Percentiles rank a stretch among this genome's conserved stretches.
Evolutionary conservation across 2,329 filamentous ascomycete species (phyloP).

Genomic region (Xylariales sp.): DNA sequence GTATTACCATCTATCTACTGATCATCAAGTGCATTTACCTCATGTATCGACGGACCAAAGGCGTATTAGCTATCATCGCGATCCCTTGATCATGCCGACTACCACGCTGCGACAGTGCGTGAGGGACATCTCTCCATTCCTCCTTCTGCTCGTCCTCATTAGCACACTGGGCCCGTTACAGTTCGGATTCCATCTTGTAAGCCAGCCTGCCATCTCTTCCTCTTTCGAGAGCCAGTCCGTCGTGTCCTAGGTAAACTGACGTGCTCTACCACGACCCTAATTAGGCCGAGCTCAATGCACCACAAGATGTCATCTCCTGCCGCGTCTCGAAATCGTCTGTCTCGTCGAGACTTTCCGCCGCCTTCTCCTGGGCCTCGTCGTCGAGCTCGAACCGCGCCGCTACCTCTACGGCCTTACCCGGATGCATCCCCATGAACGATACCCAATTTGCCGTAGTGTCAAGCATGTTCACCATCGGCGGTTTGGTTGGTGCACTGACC

Average conservation of each 20-base stretch:
- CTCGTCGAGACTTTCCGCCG: slow-evolving; percentile 48
- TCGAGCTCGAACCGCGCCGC: slow-evolving; percentile 45
- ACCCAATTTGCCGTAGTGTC: slow-evolving; percentile 86
- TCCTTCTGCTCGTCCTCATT: slow-evolving; percentile 79
- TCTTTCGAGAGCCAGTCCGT: background rate
- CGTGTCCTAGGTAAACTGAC: slow-evolving; percentile 34
- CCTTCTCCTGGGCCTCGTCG: slow-evolving; percentile 45
- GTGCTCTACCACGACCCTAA: slow-evolving; percentile 1
- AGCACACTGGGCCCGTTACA: slow-evolving; percentile 89
- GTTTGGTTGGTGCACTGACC: slow-evolving; percentile 82
- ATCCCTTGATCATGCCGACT: slow-evolving; percentile 39
- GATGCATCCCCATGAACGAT: slow-evolving; percentile 90
- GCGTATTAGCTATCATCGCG: background rate
- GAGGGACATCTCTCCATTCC: slow-evolving; percentile 75
- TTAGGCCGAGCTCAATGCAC: slow-evolving; percentile 93
- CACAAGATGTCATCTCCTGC: slow-evolving; percentile 93
- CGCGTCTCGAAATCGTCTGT: slow-evolving; percentile 65
- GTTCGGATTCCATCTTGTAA: slow-evolving; percentile 92
- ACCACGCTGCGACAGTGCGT: slow-evolving; percentile 49
- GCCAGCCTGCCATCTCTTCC: slow-evolving; percentile 32
- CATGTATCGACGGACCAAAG: background rate
- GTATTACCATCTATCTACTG: too few relatives aligned
- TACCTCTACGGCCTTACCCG: slow-evolving; percentile 59
- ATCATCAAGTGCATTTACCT: background rate
- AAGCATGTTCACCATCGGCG: slow-evolving; percentile 91